Evolutionary conservation across 352 stramenopile species (phyloP).

Genomic region (Pythium apleroticum): DNA sequence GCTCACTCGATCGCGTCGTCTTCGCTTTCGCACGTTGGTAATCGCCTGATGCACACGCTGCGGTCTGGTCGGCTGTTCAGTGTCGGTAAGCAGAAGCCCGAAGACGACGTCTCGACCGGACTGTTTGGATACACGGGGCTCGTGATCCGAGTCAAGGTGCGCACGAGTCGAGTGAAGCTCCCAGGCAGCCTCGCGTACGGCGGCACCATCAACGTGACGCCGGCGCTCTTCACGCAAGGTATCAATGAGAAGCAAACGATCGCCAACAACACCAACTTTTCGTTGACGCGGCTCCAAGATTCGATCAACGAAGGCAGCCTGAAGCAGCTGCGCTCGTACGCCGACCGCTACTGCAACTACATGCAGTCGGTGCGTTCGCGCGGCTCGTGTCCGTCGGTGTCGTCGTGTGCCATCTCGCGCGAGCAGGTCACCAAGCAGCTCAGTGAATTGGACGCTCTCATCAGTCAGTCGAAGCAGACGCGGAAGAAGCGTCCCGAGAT

Average conservation of each 20-base stretch:
- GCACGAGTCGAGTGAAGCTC: constrained; percentile 75
- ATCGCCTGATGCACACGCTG: constrained; percentile 66
- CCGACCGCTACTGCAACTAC: constrained; percentile 79
- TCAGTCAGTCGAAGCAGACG: constrained; percentile 61
- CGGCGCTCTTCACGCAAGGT: constrained; percentile 84
- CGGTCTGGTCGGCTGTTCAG: constrained; percentile 63
- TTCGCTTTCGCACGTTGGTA: constrained; percentile 66
- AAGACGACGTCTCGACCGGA: constrained; percentile 37
- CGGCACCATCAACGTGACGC: constrained; percentile 65
- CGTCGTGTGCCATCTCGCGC: constrained; percentile 31
- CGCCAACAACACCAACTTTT: constrained; percentile 86
- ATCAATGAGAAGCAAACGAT: constrained; percentile 94
- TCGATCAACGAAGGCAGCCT: constrained; percentile 82
- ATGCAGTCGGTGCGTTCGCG: constrained; percentile 41
- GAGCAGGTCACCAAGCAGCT: constrained; percentile 62
- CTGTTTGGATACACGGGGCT: constrained; percentile 69
- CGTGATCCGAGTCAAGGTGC: constrained; percentile 84
- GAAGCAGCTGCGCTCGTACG: constrained; percentile 64
- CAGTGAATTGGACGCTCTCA: constrained; percentile 66
- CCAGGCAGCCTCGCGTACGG: constrained; percentile 49
- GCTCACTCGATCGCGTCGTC: constrained; percentile 39
- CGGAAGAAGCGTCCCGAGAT: constrained; percentile 87
- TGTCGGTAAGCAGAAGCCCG: constrained; percentile 23
- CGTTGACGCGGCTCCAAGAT: constrained; percentile 75
- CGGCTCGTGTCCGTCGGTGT: constrained; percentile 17